A percentile compares a stretch with the other conserved stretches of the same genome.
These are phyloP conservation scores for Teunomyces gatunensis DNA, from an alignment of 805 yeast genomes.

Conservation along the genomic window DNA sequence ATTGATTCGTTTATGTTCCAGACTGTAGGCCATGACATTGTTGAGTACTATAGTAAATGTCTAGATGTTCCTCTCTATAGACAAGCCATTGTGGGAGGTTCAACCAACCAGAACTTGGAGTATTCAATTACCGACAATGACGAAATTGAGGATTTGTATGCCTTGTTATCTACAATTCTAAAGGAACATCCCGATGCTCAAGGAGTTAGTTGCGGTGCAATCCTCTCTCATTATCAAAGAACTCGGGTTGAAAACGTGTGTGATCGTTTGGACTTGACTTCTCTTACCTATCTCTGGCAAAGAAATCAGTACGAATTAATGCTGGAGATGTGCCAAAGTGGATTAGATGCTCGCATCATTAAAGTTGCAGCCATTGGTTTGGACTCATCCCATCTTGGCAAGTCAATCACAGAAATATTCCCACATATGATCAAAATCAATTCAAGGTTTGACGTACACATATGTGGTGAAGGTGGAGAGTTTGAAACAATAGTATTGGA, in stretches of 20 bases:
- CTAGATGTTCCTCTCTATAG: conserved; percentile 79
- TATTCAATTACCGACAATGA: conserved; percentile 67
- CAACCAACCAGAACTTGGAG: conserved; percentile 65
- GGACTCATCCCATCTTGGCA: conserved; percentile 62
- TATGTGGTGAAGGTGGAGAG: conserved; percentile 99
- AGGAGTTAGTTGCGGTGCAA: conserved; percentile 95
- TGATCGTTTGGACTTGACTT: conserved; percentile 60
- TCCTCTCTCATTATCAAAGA: conserved; percentile 90
- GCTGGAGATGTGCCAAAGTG: conserved; percentile 72
- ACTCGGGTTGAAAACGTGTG: conserved; percentile 93
- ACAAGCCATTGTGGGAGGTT: conserved; percentile 57
- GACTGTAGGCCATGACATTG: conserved; percentile 88
- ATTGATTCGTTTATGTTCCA: conserved; percentile 96
- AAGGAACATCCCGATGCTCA: conserved; percentile 64
- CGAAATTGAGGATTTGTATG: conserved; percentile 82
- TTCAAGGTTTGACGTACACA: conserved; percentile 72
- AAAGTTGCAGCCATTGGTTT: conserved; percentile 95
- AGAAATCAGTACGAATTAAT: conserved; percentile 75
- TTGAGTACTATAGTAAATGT: conserved; percentile 64
- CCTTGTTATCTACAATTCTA: conserved; percentile 49
- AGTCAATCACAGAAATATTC: conserved; percentile 57
- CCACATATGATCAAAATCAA: conserved; percentile 60
- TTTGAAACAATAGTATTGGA: conserved; percentile 91
- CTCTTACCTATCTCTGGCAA: conserved; percentile 87
- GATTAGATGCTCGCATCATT: conserved; percentile 75